These are phyloP conservation scores for Schizosaccharomyces cryophilus DNA, from an alignment of 805 yeast species.

Conservation along the genomic window DNA sequence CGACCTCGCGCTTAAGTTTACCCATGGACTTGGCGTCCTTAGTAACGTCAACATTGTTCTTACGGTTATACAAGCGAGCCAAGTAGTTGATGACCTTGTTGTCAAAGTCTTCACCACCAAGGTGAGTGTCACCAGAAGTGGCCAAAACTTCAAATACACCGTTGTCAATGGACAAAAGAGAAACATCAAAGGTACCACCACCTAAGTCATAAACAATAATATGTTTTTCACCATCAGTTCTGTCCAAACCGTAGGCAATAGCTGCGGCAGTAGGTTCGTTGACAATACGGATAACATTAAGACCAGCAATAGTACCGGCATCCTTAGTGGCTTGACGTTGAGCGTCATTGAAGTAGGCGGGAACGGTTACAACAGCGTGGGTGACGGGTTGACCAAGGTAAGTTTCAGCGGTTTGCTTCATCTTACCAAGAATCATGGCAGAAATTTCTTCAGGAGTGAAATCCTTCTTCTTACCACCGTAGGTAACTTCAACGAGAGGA, in stretches of 20 bases:
- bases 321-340: conserved; percentile 97
- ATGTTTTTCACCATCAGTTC: conserved; percentile 50
- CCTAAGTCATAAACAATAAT: conserved; percentile 87
- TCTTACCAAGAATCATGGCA: conserved; percentile 73
- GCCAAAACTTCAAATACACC: conserved; percentile 94
- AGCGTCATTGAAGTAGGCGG: conserved; percentile 92
- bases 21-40: conserved; percentile 68
- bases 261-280: conserved; percentile 98
- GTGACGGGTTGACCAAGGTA: conserved; percentile 63
- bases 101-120: conserved; percentile 98
- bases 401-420: conserved; percentile 86
- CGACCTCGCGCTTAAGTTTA: conserved; percentile 89
- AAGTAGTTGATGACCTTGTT: conserved; percentile 86
- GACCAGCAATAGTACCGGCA: conserved; percentile 89
- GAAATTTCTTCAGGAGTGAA: conserved; percentile 90
- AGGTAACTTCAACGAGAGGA: conserved; percentile 69
- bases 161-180: conserved; percentile 74
- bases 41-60: conserved; percentile 63
- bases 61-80: conserved; percentile 85
- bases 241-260: conserved; percentile 81
- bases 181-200: conserved; percentile 98
- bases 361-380: conserved; percentile 88
- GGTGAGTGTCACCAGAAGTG: conserved; percentile 72
- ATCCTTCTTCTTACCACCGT: conserved; percentile 62
- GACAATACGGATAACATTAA: conserved; percentile 79